phyloP scores from a whole-genome alignment of 192 early-diverging fungal genomes.

The Linnemannia exigua region DNA sequence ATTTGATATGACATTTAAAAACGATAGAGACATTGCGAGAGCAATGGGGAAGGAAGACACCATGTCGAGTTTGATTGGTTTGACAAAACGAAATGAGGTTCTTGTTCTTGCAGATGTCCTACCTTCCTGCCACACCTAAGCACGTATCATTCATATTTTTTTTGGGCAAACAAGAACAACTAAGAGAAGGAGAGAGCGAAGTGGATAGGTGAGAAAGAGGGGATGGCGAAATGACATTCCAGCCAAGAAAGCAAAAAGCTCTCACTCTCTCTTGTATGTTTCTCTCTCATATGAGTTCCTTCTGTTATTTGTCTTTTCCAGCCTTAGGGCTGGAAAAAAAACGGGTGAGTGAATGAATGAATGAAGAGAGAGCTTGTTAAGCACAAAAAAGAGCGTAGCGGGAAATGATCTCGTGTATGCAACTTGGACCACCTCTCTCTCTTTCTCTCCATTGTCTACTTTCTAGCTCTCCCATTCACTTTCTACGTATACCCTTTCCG shows the following conservation, averaged over 20 bases:
- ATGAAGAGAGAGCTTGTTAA: not conserved
- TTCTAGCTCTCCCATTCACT: not conserved
- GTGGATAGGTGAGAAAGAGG: not conserved
- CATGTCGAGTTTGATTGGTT: not conserved
- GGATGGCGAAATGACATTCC: slow-evolving; percentile 7
- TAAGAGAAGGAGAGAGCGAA: not conserved
- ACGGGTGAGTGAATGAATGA: not conserved
- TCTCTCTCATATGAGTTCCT: not conserved
- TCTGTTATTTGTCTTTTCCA: not conserved
- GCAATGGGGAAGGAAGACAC: not conserved
- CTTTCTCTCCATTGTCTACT: not conserved
- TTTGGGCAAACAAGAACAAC: not conserved
- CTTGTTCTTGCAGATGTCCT: not conserved
- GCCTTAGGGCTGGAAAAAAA: not conserved
- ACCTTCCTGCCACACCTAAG: not conserved
- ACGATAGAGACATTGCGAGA: not conserved
- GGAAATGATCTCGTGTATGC: slow-evolving; percentile 12
- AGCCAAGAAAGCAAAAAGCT: slow-evolving; percentile 1
- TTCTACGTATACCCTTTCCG: not conserved
- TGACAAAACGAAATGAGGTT: not conserved
- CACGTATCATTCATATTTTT: not conserved
- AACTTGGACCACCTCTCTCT: not conserved
- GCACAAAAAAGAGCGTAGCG: not conserved
- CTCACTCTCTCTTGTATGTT: not conserved
- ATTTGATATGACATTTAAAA: not conserved